Base-by-base conservation (phyloP, 148 eudicot species). In the Dianthus caryophyllus region DNA sequence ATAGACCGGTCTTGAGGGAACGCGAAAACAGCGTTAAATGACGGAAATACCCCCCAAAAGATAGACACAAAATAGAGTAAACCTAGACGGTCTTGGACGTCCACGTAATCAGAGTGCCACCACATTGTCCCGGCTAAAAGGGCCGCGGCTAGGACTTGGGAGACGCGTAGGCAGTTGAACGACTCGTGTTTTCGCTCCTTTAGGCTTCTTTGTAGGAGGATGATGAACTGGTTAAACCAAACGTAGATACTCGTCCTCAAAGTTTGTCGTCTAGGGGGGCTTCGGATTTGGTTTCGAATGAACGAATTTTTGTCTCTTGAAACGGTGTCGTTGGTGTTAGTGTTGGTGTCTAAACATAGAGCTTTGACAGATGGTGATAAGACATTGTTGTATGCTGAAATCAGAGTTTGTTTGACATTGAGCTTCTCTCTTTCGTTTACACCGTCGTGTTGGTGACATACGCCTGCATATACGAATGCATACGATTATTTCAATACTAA, bases 41-140 rank as follows among this genome's bases (percentile, higher is more conserved):
- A 88, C 0, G 99, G 89, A 64, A 90, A 86, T 22, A 94, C 96
- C 0, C 96, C 99, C 97, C 99, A 94, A 38, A 94, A 94, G 70
- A 94, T 82, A 25, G 99, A 76, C 26, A 90, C 68, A 78, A 90
- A 86, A 84, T 84, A 94, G 24, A 94, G 84, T 5, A 94, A 80
- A 5, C 98, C 98, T 1, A 93, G 74, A 7, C 92, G 77, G 65
- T 93, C 98, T 50, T 90, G 95, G 13, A 93, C 62, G 36, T 89
- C 91, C 0, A 67, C 65, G 30, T 9, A 76, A 58, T 84, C 85
- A 0, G 96, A 90, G 39, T 83, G 96, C 92, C 97, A 94, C 98
- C 98, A 94, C 85, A 94, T 90, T 18, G 65, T 81, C 29, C 98
- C 97, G 0, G 87, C 84, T 54, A 94, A 66, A 1, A 88, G 59